A percentile compares a stretch with the other conserved stretches of the same genome.
Evolutionary conservation across 2,329 filamentous ascomycete genomes (phyloP).

Genomic region (Hysterium pulicare): DNA sequence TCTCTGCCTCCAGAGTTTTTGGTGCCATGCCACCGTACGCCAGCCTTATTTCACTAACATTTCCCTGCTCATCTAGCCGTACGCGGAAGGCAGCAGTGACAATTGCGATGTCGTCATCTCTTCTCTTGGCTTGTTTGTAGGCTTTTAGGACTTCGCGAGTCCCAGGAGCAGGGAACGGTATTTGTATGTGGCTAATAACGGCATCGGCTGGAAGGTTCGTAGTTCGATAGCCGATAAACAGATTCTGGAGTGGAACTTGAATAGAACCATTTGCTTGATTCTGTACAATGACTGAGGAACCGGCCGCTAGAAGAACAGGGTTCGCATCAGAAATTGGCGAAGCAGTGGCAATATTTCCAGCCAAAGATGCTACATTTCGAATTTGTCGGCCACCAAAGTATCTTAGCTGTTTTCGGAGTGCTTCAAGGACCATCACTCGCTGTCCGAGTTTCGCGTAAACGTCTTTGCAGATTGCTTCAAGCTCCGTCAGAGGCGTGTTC

Average conservation of each 20-base stretch:
- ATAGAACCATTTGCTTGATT: conserved; percentile 62
- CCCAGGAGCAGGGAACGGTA: conserved; percentile 64
- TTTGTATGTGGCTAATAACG: conserved; percentile 75
- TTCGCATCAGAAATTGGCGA: conserved; percentile 95
- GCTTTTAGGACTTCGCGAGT: conserved; percentile 78
- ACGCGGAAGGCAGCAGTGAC: conserved; percentile 83
- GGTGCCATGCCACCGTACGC: conserved; percentile 95
- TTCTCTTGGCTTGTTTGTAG: conserved; percentile 94
- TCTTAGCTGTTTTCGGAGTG: conserved; percentile 88
- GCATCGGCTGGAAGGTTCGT: conserved; percentile 77
- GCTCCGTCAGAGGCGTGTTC: conserved; percentile 84
- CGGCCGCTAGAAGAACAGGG: conserved; percentile 81
- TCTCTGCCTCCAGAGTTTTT: conserved; percentile 76
- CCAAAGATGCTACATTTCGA: conserved; percentile 88
- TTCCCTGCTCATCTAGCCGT: conserved; percentile 62
- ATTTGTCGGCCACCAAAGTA: conserved; percentile 95
- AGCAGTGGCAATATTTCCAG: conserved; percentile 87
- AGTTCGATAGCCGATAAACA: conserved; percentile 85
- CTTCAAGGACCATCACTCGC: conserved; percentile 39
- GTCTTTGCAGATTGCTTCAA: conserved; percentile 77
- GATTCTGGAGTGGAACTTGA: conserved; percentile 67
- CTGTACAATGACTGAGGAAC: conserved; percentile 74
- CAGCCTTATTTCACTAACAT: conserved; percentile 70
- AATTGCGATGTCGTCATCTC: conserved; percentile 96
- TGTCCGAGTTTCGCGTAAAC: conserved; percentile 54